Conservation (phyloP, 1,284 basidiomycete species). For the Cryptococcus maquisensis region DNA sequence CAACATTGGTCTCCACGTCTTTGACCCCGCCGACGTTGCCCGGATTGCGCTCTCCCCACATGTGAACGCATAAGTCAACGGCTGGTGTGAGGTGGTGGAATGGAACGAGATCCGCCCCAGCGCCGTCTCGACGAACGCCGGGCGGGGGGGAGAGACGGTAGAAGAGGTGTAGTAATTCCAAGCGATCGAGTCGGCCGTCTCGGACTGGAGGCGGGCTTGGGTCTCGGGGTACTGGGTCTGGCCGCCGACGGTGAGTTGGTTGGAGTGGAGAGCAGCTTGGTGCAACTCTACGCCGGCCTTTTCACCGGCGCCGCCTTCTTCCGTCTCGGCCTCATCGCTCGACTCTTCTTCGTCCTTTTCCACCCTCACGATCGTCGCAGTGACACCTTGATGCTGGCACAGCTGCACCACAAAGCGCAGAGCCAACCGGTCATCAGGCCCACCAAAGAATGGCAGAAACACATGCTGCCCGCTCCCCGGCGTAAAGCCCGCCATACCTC, state of each 20-base stretch:
- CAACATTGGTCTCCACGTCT: conserved; percentile 53
- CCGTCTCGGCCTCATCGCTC: conserved; percentile 19
- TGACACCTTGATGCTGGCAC: conserved; percentile 59
- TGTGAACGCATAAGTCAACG: conserved; percentile 53
- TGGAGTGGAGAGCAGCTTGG: conserved; percentile 39
- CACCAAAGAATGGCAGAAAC: conserved; percentile 86
- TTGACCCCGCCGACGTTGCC: conserved; percentile 10
- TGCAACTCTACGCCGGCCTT: conserved; percentile 36
- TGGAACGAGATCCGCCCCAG: conserved; percentile 33
- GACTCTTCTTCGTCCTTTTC: conserved; percentile 26
- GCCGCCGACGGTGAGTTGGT: conserved; percentile 42
- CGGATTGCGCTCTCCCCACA: conserved; percentile 49
- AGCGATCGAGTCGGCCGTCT: conserved; percentile 50
- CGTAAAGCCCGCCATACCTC: conserved; percentile 29
- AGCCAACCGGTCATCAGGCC: conserved; percentile 83
- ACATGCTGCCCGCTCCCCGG: conserved; percentile 57
- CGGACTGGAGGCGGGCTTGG: conserved; percentile 38
- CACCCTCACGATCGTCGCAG: conserved; percentile 66
- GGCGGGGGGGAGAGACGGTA: conserved; percentile 12
- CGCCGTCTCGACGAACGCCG: conserved; percentile 13
- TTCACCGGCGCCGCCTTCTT: conserved; percentile 19
- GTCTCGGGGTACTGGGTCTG: conserved; percentile 25
- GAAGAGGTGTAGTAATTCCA: conserved; percentile 43
- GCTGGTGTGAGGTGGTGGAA: conserved; percentile 28
- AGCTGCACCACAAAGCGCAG: conserved; percentile 74